Evolutionary conservation across 495 filamentous ascomycete species (phyloP).

Genomic region (Pyrenula aspistea): DNA sequence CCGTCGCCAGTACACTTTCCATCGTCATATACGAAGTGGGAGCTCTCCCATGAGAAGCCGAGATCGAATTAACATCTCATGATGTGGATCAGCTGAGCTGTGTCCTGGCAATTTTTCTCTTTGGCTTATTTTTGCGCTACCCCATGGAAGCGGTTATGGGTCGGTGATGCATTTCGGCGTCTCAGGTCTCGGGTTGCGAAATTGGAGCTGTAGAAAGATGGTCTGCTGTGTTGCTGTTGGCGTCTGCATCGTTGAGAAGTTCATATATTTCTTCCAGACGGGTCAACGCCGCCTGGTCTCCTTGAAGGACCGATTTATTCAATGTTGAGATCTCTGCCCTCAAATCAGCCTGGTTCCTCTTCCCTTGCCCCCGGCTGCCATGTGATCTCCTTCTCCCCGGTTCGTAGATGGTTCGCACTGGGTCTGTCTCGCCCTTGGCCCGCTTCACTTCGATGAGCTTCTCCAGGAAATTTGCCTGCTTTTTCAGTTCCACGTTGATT

Average conservation of each 20-base stretch:
- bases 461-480: conserved; percentile 33
- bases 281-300: conserved; percentile 21
- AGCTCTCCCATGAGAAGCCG: neutral
- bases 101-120: no score
- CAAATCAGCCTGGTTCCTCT: neutral
- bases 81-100: no score
- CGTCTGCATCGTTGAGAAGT: neutral
- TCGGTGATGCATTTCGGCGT: neutral
- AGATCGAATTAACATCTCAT: neutral
- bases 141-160: neutral
- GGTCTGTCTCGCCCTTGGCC: conserved; percentile 30
- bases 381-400: neutral
- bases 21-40: neutral
- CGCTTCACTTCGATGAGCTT: conserved; percentile 28
- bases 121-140: no score
- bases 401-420: conserved; percentile 25
- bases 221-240: neutral
- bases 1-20: conserved; percentile 33
- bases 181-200: neutral
- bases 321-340: conserved; percentile 18
- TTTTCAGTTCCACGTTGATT: conserved; percentile 6
- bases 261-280: conserved; percentile 20
- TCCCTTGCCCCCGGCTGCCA: neutral
- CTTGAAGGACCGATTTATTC: conserved; percentile 19
- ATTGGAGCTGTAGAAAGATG: neutral